Percentiles rank a stretch among this genome's conserved stretches.
These are phyloP conservation scores for Akanthomyces uredinophilus DNA, from an alignment of 2,329 filamentous ascomycete species.

Conservation along the genomic window DNA sequence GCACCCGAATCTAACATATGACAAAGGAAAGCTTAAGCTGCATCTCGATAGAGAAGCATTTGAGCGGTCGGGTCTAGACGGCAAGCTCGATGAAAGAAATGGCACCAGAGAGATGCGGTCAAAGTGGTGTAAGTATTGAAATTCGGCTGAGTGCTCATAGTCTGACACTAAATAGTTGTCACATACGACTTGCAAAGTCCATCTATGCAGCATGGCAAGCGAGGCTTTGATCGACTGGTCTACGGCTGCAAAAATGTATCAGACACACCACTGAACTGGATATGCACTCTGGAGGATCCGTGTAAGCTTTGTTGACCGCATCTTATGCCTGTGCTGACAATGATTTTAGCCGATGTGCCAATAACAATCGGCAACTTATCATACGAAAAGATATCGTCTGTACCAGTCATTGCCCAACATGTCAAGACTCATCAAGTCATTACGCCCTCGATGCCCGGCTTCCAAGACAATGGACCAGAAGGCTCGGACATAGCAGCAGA, in stretches of 20 bases:
- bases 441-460: constrained; percentile 25
- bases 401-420: not conserved
- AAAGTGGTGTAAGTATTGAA: constrained; percentile 59
- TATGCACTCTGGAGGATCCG: constrained; percentile 59
- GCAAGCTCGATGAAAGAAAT: constrained; percentile 58
- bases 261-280: constrained; percentile 62
- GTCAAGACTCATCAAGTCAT: constrained; percentile 21
- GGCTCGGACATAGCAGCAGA: constrained; percentile 56
- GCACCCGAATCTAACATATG: not conserved
- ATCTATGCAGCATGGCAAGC: constrained; percentile 78
- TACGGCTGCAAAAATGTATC: constrained; percentile 78
- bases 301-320: not conserved
- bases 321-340: not conserved
- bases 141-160: not conserved
- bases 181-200: constrained; percentile 68
- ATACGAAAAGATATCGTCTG: not conserved
- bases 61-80: constrained; percentile 75
- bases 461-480: constrained; percentile 43
- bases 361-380: not conserved
- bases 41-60: constrained; percentile 77
- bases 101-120: constrained; percentile 57
- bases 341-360: not conserved
- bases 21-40: constrained; percentile 62
- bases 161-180: constrained; percentile 52
- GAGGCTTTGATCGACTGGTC: constrained; percentile 70